Base-by-base conservation (phyloP, 345 rosid genomes). In the Excoecaria agallocha region DNA sequence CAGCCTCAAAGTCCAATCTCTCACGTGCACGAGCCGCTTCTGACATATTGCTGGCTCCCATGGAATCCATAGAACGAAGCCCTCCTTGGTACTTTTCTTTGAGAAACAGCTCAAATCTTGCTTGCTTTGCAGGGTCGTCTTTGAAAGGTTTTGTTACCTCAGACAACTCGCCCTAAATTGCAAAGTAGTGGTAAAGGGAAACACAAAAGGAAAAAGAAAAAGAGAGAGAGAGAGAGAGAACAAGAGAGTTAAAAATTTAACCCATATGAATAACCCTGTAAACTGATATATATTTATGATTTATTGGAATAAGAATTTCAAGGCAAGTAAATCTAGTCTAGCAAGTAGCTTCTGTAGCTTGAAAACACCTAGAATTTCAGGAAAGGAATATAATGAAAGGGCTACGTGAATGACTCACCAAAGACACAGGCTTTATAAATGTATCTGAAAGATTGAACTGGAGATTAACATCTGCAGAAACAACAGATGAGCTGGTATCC, bases 1-100 rank as follows among this genome's bases (percentile, higher is more conserved):
- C 97, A 73, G 96, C 92, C 88, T 95, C 99, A 83, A 95, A 95
- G 76, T 95, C 98, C 76, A 95, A 74, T 86, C 89, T 93, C 82
- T 95, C 99, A 66, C 81, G 96, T 49, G 98, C 99, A 82, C 98
- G 98, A 83, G 86, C 93, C 65, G 88, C 81, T 82, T 95, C 99
- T 50, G 98, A 88, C 98, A 95, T 82, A 66, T 77, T 82, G 77
- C 81, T 82, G 45, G 87, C 83, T 78, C 84, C 86, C 77, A 80
- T 77, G 66, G 87, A 83, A 38, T 74, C 86, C 43, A 87, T 71
- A 25, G 91, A 65, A 49, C 97, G 97, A 78, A 95, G 91, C 49
- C 98, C 99, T 79, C 99, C 99, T 71, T 83, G 83, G 77, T 93
- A 89, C 83, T 93, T 93, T 67, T 91, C 96, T 88, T 85, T 93